Evolutionary conservation across 108 stramenopile genomes (phyloP), one percentile per base, ranked within the genome.

Genomic region (Cylindrotheca closterium): DNA sequence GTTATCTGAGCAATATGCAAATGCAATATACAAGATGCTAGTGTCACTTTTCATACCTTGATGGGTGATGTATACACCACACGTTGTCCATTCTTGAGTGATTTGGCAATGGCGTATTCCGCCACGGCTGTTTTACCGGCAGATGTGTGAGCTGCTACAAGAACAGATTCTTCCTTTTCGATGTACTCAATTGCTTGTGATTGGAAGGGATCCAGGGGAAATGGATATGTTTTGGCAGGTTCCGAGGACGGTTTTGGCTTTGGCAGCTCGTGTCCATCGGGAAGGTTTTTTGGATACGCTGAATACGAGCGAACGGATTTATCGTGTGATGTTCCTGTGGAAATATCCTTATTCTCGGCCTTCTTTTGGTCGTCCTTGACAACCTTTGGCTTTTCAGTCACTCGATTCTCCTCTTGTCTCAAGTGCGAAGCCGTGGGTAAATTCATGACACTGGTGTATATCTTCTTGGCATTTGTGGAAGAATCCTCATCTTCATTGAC

Each of bases 31-130:
- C 23, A 52, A 8, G 51, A 52, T 17, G 51, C 23, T 52, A 5
- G 8, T 5, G n/a, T 5, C 21, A 52, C 51, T 24, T 18, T 42
- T 42, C 37, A 10, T 42, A 42, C 37, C 15, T 99, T 99, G 82
- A 99, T 99, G 4, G 99, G 99, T 26, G 92, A 93, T 1, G 99
- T 99, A 79, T 99, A 99, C 27, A 99, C 88, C 26, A 98, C 98
- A 47, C 99, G 86, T 65, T 96, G 93, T 10, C 91, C 88, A 46
- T 97, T 91, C 21, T 92, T 79, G 0, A 98, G 67, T 8, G 96
- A 82, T 75, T 95, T 96, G 46, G 99, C 99, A 54, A 99, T 97
- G 29, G 99, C 98, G 61, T 98, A 98, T 57, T 93, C 92, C 8
- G 92, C 92, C 23, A 85, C 83, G 46, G 93, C 93, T 8, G 96